These are phyloP conservation scores for Acanthamoeba royreba DNA, from an alignment of 208 protist species.

Conservation along the genomic window DNA sequence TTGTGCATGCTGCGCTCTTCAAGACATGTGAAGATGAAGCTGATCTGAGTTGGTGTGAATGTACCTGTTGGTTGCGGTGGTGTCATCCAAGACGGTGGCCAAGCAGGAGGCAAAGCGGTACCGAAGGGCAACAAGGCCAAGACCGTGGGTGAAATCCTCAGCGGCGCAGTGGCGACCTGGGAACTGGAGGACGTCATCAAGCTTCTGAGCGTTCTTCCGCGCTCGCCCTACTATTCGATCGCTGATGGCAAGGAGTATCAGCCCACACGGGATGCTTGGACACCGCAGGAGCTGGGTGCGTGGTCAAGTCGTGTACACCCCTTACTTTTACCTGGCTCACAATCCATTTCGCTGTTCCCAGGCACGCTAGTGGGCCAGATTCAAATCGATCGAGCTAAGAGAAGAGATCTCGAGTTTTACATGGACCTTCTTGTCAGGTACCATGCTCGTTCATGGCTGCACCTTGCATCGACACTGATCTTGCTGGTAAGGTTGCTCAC, in stretches of 20 bases:
- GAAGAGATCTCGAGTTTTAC: slow-evolving; percentile 16
- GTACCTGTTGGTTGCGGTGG: too few species aligned
- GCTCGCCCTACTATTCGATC: not conserved
- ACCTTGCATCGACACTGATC: too few species aligned
- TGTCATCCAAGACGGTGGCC: too few species aligned
- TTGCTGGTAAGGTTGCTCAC: too few species aligned
- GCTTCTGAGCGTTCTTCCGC: not conserved
- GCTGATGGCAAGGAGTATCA: not conserved
- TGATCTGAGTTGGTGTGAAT: too few species aligned
- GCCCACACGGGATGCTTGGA: not conserved
- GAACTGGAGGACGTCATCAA: not conserved
- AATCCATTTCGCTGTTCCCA: not conserved
- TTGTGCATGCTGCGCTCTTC: not conserved
- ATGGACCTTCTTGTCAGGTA: slow-evolving; percentile 12
- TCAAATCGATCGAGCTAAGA: not conserved
- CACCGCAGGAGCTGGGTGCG: not conserved
- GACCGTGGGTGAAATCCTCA: not conserved
- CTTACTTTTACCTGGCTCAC: not conserved
- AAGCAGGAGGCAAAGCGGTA: not conserved
- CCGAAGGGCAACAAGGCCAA: not conserved
- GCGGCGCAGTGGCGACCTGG: not conserved
- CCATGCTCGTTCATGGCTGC: not conserved
- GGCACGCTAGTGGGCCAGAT: not conserved
- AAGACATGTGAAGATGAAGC: too few species aligned
- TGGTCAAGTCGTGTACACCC: not conserved